Conservation (phyloP, 2,329 filamentous ascomycete species). For the Fusarium ambrosium region DNA sequence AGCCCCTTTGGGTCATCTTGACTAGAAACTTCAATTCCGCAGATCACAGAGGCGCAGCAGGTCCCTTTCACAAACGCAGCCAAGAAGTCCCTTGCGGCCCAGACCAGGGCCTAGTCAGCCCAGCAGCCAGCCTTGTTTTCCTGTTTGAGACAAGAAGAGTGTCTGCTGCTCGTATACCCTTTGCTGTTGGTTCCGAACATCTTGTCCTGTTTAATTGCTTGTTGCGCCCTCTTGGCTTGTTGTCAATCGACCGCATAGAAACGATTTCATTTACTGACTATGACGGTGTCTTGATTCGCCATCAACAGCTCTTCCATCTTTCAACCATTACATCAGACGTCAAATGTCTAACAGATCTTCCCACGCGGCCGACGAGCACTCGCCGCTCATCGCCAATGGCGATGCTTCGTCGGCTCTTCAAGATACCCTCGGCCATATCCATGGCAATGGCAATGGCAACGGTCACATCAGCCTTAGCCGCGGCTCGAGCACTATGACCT, state of each 20-base stretch:
- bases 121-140: slow-evolving; percentile 27
- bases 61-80: slow-evolving; percentile 13
- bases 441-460: slow-evolving; percentile 32
- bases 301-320: slow-evolving; percentile 45
- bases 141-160: slow-evolving; percentile 22
- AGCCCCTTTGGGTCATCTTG: background rate
- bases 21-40: slow-evolving; percentile 5
- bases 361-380: slow-evolving; percentile 53
- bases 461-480: slow-evolving; percentile 42
- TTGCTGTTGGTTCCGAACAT: background rate
- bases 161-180: background rate
- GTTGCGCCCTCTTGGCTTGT: slow-evolving; percentile 18
- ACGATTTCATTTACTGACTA: slow-evolving; percentile 44
- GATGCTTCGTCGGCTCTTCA: slow-evolving; percentile 45
- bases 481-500: slow-evolving; percentile 46
- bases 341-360: slow-evolving; percentile 51
- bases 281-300: slow-evolving; percentile 45
- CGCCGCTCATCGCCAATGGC: slow-evolving; percentile 58
- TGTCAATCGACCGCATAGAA: slow-evolving; percentile 5
- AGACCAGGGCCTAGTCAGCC: slow-evolving; percentile 34
- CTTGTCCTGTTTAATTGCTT: slow-evolving; percentile 14
- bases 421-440: slow-evolving; percentile 29
- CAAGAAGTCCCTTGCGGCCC: slow-evolving; percentile 27
- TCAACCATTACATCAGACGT: slow-evolving; percentile 45
- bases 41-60: slow-evolving; percentile 33